Evolutionary conservation across 345 rosid species (phyloP), one percentile per base, ranked within the genome.

Genomic region (Gossypium turneri): DNA sequence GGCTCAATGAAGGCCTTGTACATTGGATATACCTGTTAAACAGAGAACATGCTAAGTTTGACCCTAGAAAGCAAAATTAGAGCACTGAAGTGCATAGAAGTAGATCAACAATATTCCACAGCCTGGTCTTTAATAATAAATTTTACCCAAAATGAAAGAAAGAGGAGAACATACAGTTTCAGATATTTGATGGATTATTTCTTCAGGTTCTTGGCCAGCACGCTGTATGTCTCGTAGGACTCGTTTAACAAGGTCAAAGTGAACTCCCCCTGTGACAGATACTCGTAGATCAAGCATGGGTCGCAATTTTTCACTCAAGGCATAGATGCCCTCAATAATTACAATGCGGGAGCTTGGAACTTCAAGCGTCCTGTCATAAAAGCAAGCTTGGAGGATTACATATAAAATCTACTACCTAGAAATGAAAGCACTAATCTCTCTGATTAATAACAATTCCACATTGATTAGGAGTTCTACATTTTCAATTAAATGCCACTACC

Each of bases 1-100:
- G 99, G 98, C 85, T 96, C 99, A 25, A 93, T 96, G 79, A 87
- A 96, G 81, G 99, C 99, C 83, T 96, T 96, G 87, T 93, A 96
- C 99, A 96, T 96, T 12, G 99, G 97, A 84, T 92, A 96, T 50
- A 96, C 98, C 99, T 96, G 85, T 74, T 81, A 65, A 51, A 79
- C 44, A 76, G 15, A 80, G 57, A 70, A 61, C 41, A 69, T 61
- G 25, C n/a, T 16, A 45, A 74, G 78, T 69, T 70, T 45, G 9
- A 69, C 73, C 17, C 66, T 70, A 19, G 58, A 41, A 60, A 79
- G 73, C 47, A 79, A 63, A 48, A 73, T 41, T 52, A 19, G 10
- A 44, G 73, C 27, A 51, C 17, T 51, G 57, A 53, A 62, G 43
- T 29, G 62, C 15, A 27, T 12, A 15, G 13, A 8, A 66, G 67